Base-by-base conservation (phyloP, 176 grass and related monocot species). In the Thinopyrum elongatum region DNA sequence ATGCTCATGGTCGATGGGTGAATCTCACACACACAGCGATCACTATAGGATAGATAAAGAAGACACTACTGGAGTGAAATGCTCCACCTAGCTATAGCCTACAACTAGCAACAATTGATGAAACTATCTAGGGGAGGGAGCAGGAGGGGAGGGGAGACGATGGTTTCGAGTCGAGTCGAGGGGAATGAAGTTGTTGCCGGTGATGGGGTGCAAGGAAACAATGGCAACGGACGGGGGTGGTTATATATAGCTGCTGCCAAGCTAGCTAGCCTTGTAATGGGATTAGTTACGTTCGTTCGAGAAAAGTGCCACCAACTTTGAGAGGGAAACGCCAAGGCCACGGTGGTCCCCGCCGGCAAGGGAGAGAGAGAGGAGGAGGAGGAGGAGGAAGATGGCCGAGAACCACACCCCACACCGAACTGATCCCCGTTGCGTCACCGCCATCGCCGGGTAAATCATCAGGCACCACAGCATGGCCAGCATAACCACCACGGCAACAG, bases 281-380 rank as follows among this genome's bases (percentile, higher is more conserved):
- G 86, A 87, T 95, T 93, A 86, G 91, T 96, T 95, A 90, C 75
- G 85, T 75, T 21, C 87, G 71, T 53, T 19, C 5, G 6, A 55
- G 51, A 57, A 86, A 94, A 89, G 86, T 87, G 90, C 82, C 90
- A 97, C 88, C 95, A 86, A 97, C 90, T 88, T 75, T 91, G 84
- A 94, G 84, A 90, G 74, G 55, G 72, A 84, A n/a, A 79, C 22
- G 55, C 33, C 81, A n/a, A 86, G 33, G 53, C 66, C 34, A 66
- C 74, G 39, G 65, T 88, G 44, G 46, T 74, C 84, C 65, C 58
- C 84, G 67, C 83, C 39, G 39, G 39, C 39, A 60, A 15, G 29
- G 0, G 1, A 44, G 28, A 16, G 78, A 82, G 22, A 44, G n/a
- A 74, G 63, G 83, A 62, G 87, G 85, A 28, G 57, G 16, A 72